Base-by-base conservation (phyloP, 176 grass and related monocot genomes). In the Oropetium thomaeum region DNA sequence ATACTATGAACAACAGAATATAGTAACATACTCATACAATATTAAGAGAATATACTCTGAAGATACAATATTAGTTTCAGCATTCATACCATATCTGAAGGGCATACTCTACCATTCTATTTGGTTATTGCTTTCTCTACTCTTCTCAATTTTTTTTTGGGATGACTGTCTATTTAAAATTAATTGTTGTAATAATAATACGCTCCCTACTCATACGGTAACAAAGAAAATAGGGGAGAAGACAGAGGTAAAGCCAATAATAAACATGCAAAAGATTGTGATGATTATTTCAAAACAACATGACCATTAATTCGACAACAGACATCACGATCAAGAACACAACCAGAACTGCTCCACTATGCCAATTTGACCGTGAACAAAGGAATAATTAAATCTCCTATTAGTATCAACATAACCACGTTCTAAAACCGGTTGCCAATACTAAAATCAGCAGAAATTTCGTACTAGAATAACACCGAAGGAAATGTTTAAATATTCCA, bases 241-340 rank as follows among this genome's bases (percentile, higher is more conserved):
- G 2, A 26, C 3, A 55, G 44, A 10, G n/a, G 52, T 26, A 45
- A 69, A 22, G 5, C 5, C 35, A 63, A 52, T 35, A 62, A 8
- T 2, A 62, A 41, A 33, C 27, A 32, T 0, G 0, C 16, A 39
- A 4, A 16, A 70, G 63, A 43, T 33, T 27, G 54, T n/a, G 44
- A 71, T 13, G 34, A 33, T 58, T 1, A 27, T 26, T 54, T 20
- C 7, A 8, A 34, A 78, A 63, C 14, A 42, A 37, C n/a, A n/a
- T n/a, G n/a, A n/a, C 58, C 29, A 72, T n/a, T n/a, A 58, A 79
- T 66, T 47, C 55, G 49, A n/a, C n/a, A n/a, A n/a, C 32, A 30
- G n/a, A 64, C 48, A 78, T 19, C n/a, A 55, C 2, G 4, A 84
- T 10, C 14, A 78, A 42, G 62, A 45, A 29, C 59, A 16, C 9